These are phyloP conservation scores for Diplocarpon rosae DNA, from an alignment of 2,329 filamentous ascomycete species.

Conservation along the genomic window DNA sequence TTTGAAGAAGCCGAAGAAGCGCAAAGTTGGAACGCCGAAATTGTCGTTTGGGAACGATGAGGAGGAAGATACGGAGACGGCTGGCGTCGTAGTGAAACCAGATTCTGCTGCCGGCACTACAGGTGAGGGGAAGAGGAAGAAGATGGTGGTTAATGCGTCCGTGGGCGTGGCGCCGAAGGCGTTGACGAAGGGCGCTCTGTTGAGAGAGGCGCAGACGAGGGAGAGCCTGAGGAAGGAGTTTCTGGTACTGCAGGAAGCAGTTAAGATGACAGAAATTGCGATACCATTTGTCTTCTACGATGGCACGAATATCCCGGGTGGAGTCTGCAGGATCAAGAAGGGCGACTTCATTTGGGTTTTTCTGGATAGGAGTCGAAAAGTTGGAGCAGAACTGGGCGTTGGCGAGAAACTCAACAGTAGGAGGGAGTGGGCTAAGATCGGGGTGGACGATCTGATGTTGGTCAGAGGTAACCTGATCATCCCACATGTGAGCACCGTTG, in stretches of 20 bases:
- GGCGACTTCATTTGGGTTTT: constrained; percentile 91
- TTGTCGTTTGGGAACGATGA: constrained; percentile 54
- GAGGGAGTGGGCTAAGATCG: constrained; percentile 83
- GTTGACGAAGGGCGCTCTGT: constrained; percentile 63
- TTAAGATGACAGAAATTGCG: constrained; percentile 80
- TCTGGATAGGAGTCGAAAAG: constrained; percentile 80
- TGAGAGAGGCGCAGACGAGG: constrained; percentile 67
- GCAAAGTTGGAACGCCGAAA: constrained; percentile 36
- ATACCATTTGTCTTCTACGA: constrained; percentile 98
- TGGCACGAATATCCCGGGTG: constrained; percentile 78
- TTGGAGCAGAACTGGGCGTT: constrained; percentile 73
- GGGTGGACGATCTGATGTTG: constrained; percentile 90
- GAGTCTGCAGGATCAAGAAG: constrained; percentile 78
- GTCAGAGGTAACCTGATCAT: constrained; percentile 86
- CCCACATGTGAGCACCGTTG: constrained; percentile 62
- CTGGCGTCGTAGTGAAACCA: constrained; percentile 26
- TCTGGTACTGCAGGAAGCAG: constrained; percentile 66
- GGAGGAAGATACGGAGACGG: constrained; percentile 29
- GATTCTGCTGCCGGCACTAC: constrained; percentile 11
- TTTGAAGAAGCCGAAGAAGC: constrained; percentile 32
- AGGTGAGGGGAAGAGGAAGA: constrained; percentile 30
- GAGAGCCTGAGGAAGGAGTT: constrained; percentile 73
- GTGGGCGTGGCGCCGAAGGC: constrained; percentile 60
- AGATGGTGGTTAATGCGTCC: constrained; percentile 50
- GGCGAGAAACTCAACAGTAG: constrained; percentile 48